Base-by-base conservation (phyloP, 768 basidiomycete genomes). In the Leccinum incarnatum region DNA sequence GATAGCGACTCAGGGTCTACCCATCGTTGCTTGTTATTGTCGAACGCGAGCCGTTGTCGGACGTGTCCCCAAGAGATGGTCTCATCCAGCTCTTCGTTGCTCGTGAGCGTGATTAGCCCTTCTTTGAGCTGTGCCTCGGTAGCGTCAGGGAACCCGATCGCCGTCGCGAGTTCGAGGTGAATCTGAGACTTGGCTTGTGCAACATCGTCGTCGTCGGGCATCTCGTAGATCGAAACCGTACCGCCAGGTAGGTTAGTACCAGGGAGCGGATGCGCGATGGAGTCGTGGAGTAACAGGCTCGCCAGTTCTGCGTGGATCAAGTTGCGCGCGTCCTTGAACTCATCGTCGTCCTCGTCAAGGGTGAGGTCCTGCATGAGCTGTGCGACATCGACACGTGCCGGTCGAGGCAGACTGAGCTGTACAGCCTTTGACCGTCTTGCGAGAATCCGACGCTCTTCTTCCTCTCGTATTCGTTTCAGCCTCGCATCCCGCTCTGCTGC, bases 401-500 rank as follows among this genome's bases (percentile, higher is more conserved):
- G 96, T 57, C 96, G 82, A 25, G 97, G 97, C 29, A 98, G 77
- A 42, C 83, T 85, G 11, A 81, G 82, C 72, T 94, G 91, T 52
- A 99, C 89, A 50, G 82, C 84, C 60, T 87, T 82, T 49, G 92
- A 91, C 59, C 95, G 79, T 54, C 95, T 78, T 1, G 91, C 93
- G n/a, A 97, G 76, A 11, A 84, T 85, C 63, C 84, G 88, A 49
- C 82, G 76, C 69, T 93, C 88, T 72, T 93, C 92, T 61, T 89
- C 88, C 68, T 92, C 92, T 55, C 78, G 78, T 49, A 80, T 72
- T 30, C 84, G 81, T 68, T 79, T 83, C 48, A 90, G 66, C 56
- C 83, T 81, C 2, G 88, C 90, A 72, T 98, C 96, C 14, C 95
- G 81, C 70, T 96, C 95, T 3, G 95, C 89, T 0, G 95, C 95